These are phyloP conservation scores for Xerocomus subilludens DNA, from an alignment of 1,284 basidiomycete species.

Conservation along the genomic window DNA sequence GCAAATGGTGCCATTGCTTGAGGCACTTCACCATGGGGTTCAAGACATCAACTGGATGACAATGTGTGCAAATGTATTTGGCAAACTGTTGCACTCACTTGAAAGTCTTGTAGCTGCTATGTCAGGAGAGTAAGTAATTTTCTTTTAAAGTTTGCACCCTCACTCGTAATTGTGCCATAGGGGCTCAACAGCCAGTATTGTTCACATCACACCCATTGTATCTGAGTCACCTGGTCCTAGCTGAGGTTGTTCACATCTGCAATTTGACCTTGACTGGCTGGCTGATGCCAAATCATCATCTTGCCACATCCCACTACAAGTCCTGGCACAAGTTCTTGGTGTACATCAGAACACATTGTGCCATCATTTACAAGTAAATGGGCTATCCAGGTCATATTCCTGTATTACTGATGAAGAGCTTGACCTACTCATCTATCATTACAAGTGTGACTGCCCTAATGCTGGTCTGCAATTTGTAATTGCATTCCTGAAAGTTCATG, in stretches of 20 bases:
- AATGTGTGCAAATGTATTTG: not conserved
- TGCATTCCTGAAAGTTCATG: not conserved
- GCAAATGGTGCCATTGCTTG: constrained; percentile 33
- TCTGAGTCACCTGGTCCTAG: no score
- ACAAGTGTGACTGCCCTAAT: not conserved
- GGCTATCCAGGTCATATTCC: not conserved
- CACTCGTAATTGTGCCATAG: not conserved
- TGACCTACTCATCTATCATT: not conserved
- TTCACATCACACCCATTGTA: no score
- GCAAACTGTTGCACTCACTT: not conserved
- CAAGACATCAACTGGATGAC: constrained; percentile 4
- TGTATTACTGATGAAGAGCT: not conserved
- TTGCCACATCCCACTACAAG: not conserved
- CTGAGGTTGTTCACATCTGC: not conserved
- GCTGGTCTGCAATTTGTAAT: not conserved
- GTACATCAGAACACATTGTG: not conserved
- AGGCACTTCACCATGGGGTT: constrained; percentile 29
- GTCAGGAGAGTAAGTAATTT: not conserved
- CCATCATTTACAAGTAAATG: not conserved
- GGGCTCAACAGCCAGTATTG: no score
- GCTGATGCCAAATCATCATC: constrained; percentile 4
- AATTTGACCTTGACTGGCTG: constrained; percentile 4
- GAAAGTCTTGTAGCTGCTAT: not conserved
- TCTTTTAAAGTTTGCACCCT: not conserved
- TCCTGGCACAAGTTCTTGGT: not conserved